phyloP scores from a whole-genome alignment of 192 early-diverging fungal species.

The Gonapodya prolifera region DNA sequence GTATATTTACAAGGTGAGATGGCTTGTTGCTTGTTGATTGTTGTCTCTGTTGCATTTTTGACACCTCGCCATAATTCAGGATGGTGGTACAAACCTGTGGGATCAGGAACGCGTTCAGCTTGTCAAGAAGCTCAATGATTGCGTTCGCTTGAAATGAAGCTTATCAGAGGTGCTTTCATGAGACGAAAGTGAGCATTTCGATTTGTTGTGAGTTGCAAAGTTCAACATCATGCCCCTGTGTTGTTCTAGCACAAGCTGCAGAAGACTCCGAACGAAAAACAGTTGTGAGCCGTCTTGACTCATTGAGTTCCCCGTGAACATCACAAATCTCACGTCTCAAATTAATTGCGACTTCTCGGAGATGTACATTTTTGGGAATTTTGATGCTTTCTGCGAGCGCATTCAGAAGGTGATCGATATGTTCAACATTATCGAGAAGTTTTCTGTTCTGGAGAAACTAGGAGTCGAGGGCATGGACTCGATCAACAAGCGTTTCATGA shows the following conservation, averaged over 20 bases:
- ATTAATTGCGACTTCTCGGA: too few relatives aligned
- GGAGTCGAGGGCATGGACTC: slow-evolving; percentile 51
- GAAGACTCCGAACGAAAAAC: slow-evolving; percentile 46
- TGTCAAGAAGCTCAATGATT: slow-evolving; percentile 38
- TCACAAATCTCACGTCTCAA: too few relatives aligned
- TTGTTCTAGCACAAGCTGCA: slow-evolving; percentile 30
- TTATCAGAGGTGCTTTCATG: slow-evolving; percentile 47
- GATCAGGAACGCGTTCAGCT: slow-evolving; percentile 38
- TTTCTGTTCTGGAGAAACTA: slow-evolving; percentile 35
- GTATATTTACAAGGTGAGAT: slow-evolving; percentile 41
- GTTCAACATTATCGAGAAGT: slow-evolving; percentile 54
- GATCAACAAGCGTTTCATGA: slow-evolving; percentile 44
- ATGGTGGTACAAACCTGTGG: slow-evolving; percentile 48
- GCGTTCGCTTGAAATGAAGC: slow-evolving; percentile 45
- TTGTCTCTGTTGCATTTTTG: slow-evolving; percentile 1
- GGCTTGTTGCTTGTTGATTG: not conserved
- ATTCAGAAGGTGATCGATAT: slow-evolving; percentile 55
- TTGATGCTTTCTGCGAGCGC: slow-evolving; percentile 54
- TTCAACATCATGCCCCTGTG: too few relatives aligned
- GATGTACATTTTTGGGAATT: slow-evolving; percentile 59
- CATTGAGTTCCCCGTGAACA: too few relatives aligned
- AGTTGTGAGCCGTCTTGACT: too few relatives aligned
- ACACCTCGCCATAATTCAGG: slow-evolving; percentile 10
- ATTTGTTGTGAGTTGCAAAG: slow-evolving; percentile 4
- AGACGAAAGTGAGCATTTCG: slow-evolving; percentile 29